Conservation (phyloP, 78 protist genomes). For the Blattamonas nauphoetae region DNA sequence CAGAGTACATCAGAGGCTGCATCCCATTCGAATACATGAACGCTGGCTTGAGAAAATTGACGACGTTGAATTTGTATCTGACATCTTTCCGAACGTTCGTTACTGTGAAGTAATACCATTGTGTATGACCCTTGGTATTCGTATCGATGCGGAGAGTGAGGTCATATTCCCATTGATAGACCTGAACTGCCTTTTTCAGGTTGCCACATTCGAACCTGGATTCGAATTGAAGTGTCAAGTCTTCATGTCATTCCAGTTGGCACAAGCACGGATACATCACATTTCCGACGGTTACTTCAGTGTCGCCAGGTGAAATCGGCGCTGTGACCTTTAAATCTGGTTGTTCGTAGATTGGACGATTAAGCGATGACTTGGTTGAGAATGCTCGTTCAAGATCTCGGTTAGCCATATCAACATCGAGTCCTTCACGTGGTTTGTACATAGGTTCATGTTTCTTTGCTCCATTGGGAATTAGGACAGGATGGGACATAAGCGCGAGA, state of each 20-base stretch:
- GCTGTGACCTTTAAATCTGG: neutral
- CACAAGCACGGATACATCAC: neutral
- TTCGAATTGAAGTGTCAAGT: constrained; percentile 48
- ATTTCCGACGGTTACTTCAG: neutral
- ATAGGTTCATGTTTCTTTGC: neutral
- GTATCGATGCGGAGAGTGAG: constrained; percentile 45
- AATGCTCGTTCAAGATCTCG: neutral
- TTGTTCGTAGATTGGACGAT: neutral
- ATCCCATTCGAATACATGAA: constrained; percentile 47
- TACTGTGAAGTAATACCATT: constrained; percentile 65
- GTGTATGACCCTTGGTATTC: constrained; percentile 49
- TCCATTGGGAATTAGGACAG: neutral
- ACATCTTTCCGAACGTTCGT: constrained; percentile 2
- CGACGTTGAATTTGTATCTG: constrained; percentile 55
- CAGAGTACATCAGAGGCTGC: constrained; percentile 47
- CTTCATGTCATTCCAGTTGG: constrained; percentile 15
- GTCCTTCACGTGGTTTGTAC: neutral
- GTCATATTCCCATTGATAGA: constrained; percentile 47
- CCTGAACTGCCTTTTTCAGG: constrained; percentile 33
- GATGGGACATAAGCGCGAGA: neutral
- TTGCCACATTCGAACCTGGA: constrained; percentile 59
- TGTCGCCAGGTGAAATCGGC: neutral
- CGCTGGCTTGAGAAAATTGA: constrained; percentile 49
- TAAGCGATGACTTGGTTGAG: neutral
- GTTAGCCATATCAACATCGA: neutral